Percentiles rank a stretch among this genome's conserved stretches.
Evolutionary conservation across 345 rosid species (phyloP).

Genomic region (Abelmoschus esculentus): DNA sequence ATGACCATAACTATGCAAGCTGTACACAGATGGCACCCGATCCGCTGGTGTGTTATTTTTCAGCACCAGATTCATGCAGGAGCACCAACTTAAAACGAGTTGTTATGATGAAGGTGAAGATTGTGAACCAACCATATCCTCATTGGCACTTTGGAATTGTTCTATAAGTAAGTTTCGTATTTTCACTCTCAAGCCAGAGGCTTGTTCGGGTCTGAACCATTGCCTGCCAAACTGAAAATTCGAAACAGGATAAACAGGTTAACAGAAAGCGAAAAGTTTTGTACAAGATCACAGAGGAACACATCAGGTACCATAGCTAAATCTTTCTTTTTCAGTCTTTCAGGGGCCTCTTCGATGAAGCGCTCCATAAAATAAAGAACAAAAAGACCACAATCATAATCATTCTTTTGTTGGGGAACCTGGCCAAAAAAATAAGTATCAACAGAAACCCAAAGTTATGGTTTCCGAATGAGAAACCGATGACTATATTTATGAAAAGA

Average conservation of each 20-base stretch:
- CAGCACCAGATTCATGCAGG: slow-evolving; percentile 19
- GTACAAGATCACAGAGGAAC: neutral
- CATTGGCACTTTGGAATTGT: slow-evolving; percentile 28
- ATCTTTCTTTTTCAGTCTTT: slow-evolving; percentile 70
- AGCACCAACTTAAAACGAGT: slow-evolving; percentile 7
- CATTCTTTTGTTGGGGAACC: slow-evolving; percentile 97
- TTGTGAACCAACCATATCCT: slow-evolving; percentile 1
- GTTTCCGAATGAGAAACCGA: neutral
- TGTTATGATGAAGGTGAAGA: slow-evolving; percentile 6
- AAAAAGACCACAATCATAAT: slow-evolving; percentile 86
- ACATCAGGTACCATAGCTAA: slow-evolving; percentile 49
- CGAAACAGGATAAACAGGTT: neutral
- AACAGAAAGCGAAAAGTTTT: neutral
- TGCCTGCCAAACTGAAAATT: slow-evolving; percentile 61
- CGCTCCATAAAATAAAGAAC: slow-evolving; percentile 85
- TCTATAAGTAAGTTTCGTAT: slow-evolving; percentile 44
- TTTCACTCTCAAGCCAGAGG: slow-evolving; percentile 67
- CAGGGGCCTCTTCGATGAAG: slow-evolving; percentile 75
- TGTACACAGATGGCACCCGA: slow-evolving; percentile 8
- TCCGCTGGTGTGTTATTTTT: neutral
- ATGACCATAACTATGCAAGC: slow-evolving; percentile 6
- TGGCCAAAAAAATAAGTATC: slow-evolving; percentile 17
- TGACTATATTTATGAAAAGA: too few relatives aligned
- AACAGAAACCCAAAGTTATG: neutral
- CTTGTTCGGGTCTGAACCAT: slow-evolving; percentile 87